Percentiles rank a stretch among this genome's conserved stretches.
These are phyloP conservation scores for Trichophyton benhamiae DNA, from an alignment of 2,329 filamentous ascomycete species.

Conservation along the genomic window DNA sequence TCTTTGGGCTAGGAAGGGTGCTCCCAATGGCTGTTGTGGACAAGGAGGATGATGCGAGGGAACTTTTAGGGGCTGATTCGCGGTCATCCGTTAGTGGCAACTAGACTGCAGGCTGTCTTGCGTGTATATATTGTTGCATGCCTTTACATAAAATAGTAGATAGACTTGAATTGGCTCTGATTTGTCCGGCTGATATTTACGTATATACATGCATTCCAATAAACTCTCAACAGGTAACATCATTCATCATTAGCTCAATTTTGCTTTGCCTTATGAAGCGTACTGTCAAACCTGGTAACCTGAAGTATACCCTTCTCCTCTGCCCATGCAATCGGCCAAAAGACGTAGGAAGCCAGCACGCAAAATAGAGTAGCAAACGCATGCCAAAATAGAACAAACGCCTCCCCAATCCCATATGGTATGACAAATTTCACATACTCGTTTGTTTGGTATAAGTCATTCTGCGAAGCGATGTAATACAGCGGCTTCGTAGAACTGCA, in stretches of 20 bases:
- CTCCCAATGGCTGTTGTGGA: constrained; percentile 56
- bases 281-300: not conserved
- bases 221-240: too few relatives aligned
- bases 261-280: not conserved
- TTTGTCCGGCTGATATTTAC: not conserved
- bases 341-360: constrained; percentile 43
- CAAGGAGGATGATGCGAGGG: constrained; percentile 43
- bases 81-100: not conserved
- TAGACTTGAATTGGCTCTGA: too few relatives aligned
- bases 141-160: too few relatives aligned
- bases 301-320: constrained; percentile 29
- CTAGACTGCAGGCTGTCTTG: not conserved
- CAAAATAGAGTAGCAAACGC: constrained; percentile 53
- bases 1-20: constrained; percentile 58
- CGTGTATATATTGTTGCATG: too few relatives aligned
- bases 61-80: not conserved
- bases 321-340: constrained; percentile 41
- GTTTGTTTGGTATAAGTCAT: constrained; percentile 69
- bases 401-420: constrained; percentile 45
- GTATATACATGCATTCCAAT: constrained; percentile 13
- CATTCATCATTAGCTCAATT: constrained; percentile 7
- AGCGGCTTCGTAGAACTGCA: constrained; percentile 21
- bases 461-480: constrained; percentile 64
- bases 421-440: constrained; percentile 63
- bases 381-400: constrained; percentile 51